Base-by-base conservation (phyloP, 768 basidiomycete species). In the Xerocomellus chrysenteron region DNA sequence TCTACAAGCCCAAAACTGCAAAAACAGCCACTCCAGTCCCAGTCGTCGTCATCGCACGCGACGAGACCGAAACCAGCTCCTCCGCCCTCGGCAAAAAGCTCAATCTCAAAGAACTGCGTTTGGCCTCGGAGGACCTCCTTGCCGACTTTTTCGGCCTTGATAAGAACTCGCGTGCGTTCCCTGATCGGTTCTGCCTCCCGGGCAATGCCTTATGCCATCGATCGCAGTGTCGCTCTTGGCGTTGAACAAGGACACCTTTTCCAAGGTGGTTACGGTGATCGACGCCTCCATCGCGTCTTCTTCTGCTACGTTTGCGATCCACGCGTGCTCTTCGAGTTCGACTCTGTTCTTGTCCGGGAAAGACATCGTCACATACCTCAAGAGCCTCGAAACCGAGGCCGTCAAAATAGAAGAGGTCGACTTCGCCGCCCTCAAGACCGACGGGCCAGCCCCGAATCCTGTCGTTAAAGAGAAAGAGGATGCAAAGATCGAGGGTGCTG, bases 1-100 rank as follows among this genome's bases (percentile, higher is more conserved):
- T 96, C 54, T 96, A 92, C 86, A 98, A 98, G 70, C 94, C 94
- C 33, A 95, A 95, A 74, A 93, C 94, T 3, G 88, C 94, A n/a
- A 97, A 97, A 72, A 82, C 84, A 0, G 91, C 90, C 8, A 83
- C 81, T 32, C 85, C 92, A 2, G 81, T 92, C 50, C 94, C 94
- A 9, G 85, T 98, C 55, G 80, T 98, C 61, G 87, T 95, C 56
- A 82, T 98, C 70, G 91, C 92, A 11, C 79, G 84, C 65, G 93
- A 96, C 66, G 79, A 81, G 28, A 91, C 91, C n/a, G 90, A 94
- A 66, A 90, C 88, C 9, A 86, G 82, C 70, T 88, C 92, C 3
- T 80, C 78, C 4, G 81, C 85, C 13, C 81, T 97, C 59, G 90
- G 82, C 35, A 94, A 91, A 74, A 85, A 83, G 69, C 79, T 92